phyloP scores from a whole-genome alignment of 306 rosid species.

The Lathyrus tuberosus region DNA sequence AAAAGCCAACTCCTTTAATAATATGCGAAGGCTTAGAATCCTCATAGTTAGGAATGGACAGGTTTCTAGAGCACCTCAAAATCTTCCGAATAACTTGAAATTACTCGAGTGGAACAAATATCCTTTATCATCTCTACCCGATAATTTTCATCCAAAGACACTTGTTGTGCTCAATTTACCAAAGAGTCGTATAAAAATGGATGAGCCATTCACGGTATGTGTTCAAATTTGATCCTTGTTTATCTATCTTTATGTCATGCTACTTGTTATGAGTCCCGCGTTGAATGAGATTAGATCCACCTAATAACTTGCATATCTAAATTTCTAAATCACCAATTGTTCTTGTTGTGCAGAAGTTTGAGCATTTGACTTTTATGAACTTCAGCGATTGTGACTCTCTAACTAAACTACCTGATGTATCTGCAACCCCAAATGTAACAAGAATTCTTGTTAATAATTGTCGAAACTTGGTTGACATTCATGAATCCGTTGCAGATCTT shows the following conservation, averaged over 20 bases:
- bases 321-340: too few relatives aligned
- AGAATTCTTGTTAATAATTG: background rate
- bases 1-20: too few relatives aligned
- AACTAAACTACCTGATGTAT: constrained; percentile 38
- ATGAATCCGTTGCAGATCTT: constrained; percentile 44
- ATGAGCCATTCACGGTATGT: constrained; percentile 35
- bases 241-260: background rate
- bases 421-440: constrained; percentile 35
- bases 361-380: too few relatives aligned
- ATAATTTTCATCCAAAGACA: constrained; percentile 37
- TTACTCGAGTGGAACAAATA: too few relatives aligned
- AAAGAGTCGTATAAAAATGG: constrained; percentile 24
- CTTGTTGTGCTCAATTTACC: constrained; percentile 42
- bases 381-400: too few relatives aligned
- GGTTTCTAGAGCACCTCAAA: too few relatives aligned
- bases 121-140: too few relatives aligned
- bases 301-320: background rate
- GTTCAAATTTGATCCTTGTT: background rate
- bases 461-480: constrained; percentile 33
- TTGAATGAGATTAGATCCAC: background rate
- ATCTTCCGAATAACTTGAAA: too few relatives aligned
- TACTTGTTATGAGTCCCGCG: background rate
- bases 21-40: too few relatives aligned
- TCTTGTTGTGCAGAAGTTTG: constrained; percentile 37
- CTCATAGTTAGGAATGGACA: too few relatives aligned